Conservation (phyloP, 2,329 filamentous ascomycete species). For the Calonectria crousiana region DNA sequence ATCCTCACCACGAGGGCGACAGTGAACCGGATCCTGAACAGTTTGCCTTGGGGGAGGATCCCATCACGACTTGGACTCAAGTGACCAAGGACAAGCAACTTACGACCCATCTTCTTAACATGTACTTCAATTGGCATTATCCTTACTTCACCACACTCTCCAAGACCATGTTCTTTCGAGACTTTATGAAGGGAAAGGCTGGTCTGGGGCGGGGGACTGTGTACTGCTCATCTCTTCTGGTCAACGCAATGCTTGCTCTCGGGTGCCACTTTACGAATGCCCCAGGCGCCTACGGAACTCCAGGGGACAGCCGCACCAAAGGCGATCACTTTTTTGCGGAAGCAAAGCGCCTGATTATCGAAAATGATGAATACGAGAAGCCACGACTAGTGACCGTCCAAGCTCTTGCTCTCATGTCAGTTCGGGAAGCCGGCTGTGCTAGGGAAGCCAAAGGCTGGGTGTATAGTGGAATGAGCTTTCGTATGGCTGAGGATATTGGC, state of each 20-base stretch:
- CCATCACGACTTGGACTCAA: slow-evolving; percentile 87
- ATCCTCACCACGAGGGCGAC: slow-evolving; percentile 53
- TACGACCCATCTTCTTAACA: slow-evolving; percentile 88
- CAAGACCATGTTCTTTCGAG: slow-evolving; percentile 86
- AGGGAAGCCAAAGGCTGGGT: slow-evolving; percentile 97
- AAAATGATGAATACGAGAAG: slow-evolving; percentile 93
- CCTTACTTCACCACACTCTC: slow-evolving; percentile 94
- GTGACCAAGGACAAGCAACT: slow-evolving; percentile 85
- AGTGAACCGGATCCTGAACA: slow-evolving; percentile 60
- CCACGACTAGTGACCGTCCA: slow-evolving; percentile 91
- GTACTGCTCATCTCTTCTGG: slow-evolving; percentile 89
- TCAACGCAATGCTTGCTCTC: slow-evolving; percentile 93
- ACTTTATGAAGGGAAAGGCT: slow-evolving; percentile 81
- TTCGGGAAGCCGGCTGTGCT: slow-evolving; percentile 93
- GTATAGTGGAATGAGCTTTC: slow-evolving; percentile 97
- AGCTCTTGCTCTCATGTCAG: slow-evolving; percentile 94
- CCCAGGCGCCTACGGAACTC: slow-evolving; percentile 76
- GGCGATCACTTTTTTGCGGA: slow-evolving; percentile 97
- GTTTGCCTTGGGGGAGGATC: slow-evolving; percentile 69
- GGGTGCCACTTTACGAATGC: slow-evolving; percentile 93
- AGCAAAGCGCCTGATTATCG: slow-evolving; percentile 88
- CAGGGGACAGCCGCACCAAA: slow-evolving; percentile 84
- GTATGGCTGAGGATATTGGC: slow-evolving; percentile 95
- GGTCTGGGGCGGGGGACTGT: slow-evolving; percentile 67
- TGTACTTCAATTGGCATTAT: slow-evolving; percentile 99